Conservation (phyloP, 768 basidiomycete species). For the Rhodotorula graminis region DNA sequence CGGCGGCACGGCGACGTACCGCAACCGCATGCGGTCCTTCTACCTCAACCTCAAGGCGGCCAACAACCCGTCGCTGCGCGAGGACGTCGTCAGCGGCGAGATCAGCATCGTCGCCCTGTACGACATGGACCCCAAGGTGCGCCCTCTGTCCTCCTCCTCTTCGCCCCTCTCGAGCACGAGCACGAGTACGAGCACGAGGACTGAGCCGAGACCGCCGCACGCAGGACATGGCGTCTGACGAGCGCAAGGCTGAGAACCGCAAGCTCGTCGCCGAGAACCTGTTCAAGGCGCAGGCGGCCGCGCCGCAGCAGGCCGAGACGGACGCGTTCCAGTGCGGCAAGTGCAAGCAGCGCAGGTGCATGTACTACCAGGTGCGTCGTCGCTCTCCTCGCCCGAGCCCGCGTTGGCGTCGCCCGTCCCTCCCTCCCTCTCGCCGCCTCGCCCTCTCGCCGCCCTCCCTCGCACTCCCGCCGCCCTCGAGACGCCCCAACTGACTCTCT, state of each 20-base stretch:
- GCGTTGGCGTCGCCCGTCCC: not conserved
- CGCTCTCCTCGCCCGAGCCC: too few relatives aligned
- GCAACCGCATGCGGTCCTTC: conserved; percentile 74
- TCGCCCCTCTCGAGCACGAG: not conserved
- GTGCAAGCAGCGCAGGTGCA: conserved; percentile 70
- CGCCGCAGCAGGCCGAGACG: conserved; percentile 85
- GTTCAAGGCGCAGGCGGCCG: conserved; percentile 83
- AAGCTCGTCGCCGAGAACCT: conserved; percentile 80
- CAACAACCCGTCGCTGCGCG: conserved; percentile 78
- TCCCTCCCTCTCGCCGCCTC: not conserved
- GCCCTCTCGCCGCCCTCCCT: conserved; percentile 43
- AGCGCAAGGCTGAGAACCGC: conserved; percentile 74
- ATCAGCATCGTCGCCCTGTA: conserved; percentile 65
- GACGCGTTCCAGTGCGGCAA: conserved; percentile 94
- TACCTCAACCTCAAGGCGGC: conserved; percentile 95
- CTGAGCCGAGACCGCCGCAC: not conserved
- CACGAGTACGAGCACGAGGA: not conserved
- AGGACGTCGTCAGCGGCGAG: conserved; percentile 77
- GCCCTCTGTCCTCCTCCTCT: conserved; percentile 33
- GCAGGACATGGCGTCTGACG: conserved; percentile 94
- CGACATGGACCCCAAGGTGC: conserved; percentile 74
- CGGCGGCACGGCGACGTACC: conserved; percentile 56
- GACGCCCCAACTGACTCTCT: too few relatives aligned
- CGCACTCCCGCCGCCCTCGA: too few relatives aligned
- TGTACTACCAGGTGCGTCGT: conserved; percentile 26